Percentiles rank a stretch among this genome's conserved stretches.
phyloP scores from a whole-genome alignment of 2,329 filamentous ascomycete genomes.

The Saccharata proteae region DNA sequence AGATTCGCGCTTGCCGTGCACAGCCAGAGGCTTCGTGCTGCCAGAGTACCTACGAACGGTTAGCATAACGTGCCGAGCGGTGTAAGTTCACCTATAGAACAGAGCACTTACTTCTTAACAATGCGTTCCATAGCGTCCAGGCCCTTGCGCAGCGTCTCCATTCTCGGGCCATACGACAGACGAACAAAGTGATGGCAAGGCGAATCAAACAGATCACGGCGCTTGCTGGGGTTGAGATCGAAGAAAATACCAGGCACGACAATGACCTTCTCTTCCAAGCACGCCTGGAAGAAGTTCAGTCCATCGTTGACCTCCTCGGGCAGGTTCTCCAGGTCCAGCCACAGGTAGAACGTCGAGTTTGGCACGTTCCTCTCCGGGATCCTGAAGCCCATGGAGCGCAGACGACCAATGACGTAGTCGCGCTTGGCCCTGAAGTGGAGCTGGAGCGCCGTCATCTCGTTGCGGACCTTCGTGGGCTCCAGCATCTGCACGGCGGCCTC shows the following conservation, averaged over 20 bases:
- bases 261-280: constrained; percentile 86
- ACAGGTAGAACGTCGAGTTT: constrained; percentile 91
- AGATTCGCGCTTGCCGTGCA: too few relatives aligned
- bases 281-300: constrained; percentile 92
- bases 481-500: constrained; percentile 88
- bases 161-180: constrained; percentile 28
- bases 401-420: constrained; percentile 72
- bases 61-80: too few relatives aligned
- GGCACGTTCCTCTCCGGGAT: constrained; percentile 67
- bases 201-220: constrained; percentile 84
- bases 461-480: constrained; percentile 66
- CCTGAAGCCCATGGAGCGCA: constrained; percentile 76
- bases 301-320: constrained; percentile 81
- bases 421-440: constrained; percentile 85
- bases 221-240: constrained; percentile 80
- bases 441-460: constrained; percentile 84
- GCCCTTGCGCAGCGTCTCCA: constrained; percentile 28
- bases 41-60: too few relatives aligned
- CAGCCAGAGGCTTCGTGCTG: too few relatives aligned
- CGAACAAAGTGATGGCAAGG: constrained; percentile 60
- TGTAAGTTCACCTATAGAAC: too few relatives aligned
- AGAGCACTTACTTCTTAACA: constrained; percentile 29
- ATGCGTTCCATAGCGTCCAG: constrained; percentile 28
- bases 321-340: constrained; percentile 53
- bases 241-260: constrained; percentile 98